Evolutionary conservation across 2,329 filamentous ascomycete genomes (phyloP).

Genomic region (Aureobasidium sp.): DNA sequence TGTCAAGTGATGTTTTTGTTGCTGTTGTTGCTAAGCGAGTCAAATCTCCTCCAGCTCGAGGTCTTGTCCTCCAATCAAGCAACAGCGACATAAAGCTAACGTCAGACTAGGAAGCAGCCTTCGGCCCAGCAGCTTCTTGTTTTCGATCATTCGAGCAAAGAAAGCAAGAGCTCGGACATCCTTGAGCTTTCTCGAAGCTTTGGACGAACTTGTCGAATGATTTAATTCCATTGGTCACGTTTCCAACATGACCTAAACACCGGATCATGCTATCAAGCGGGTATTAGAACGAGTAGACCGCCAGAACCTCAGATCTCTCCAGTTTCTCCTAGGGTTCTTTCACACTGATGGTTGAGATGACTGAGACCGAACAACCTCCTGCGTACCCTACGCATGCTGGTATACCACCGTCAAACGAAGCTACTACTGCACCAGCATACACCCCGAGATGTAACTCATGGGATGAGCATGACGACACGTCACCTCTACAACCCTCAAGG

Average conservation of each 20-base stretch:
- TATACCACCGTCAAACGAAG: neutral
- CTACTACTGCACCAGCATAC: neutral
- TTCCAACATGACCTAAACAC: neutral
- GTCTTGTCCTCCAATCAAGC: too few species aligned
- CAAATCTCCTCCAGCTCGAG: too few species aligned
- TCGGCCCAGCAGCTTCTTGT: too few species aligned
- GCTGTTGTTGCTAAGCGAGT: neutral
- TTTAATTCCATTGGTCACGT: neutral
- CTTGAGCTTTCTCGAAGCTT: neutral
- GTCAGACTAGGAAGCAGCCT: neutral
- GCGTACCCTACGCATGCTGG: neutral
- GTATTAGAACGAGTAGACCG: neutral
- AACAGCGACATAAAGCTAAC: neutral
- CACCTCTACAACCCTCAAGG: neutral
- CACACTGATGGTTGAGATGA: too few species aligned
- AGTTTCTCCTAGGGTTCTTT: too few species aligned
- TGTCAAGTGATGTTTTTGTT: neutral
- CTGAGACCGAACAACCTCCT: neutral
- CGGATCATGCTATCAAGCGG: too few species aligned
- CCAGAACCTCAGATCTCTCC: fast-evolving
- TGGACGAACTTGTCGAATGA: neutral
- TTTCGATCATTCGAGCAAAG: neutral
- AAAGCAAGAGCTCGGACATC: neutral
- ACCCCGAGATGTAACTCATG: neutral
- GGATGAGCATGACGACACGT: neutral